Conservation (phyloP, 129 eudicot species). For the Escallonia rubra region DNA sequence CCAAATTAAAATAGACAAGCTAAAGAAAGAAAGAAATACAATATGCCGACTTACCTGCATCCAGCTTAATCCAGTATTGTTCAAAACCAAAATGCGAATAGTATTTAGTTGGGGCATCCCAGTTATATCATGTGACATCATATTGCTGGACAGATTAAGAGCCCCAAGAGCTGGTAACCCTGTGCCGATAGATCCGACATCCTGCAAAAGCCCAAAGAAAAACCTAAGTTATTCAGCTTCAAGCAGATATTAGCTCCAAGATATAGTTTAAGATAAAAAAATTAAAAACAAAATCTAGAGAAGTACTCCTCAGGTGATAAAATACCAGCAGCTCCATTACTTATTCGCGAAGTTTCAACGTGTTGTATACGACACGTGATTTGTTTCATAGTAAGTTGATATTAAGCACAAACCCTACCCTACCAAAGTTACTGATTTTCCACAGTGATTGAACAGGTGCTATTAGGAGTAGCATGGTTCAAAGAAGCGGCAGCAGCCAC, state of each 20-base stretch:
- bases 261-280: background rate
- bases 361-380: no score
- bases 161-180: slow-evolving; percentile 63
- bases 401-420: no score
- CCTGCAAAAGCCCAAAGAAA: slow-evolving; percentile 44
- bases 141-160: slow-evolving; percentile 66
- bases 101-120: slow-evolving; percentile 44
- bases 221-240: slow-evolving; percentile 11
- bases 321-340: no score
- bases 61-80: slow-evolving; percentile 75
- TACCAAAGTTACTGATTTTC: no score
- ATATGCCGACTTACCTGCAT: slow-evolving; percentile 39
- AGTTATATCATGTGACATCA: slow-evolving; percentile 43
- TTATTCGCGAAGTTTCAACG: no score
- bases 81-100: slow-evolving; percentile 71
- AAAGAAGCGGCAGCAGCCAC: no score
- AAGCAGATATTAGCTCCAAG: background rate
- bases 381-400: no score
- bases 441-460: no score
- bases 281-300: background rate
- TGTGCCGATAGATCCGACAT: slow-evolving; percentile 62
- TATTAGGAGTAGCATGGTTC: no score
- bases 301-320: no score
- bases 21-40: slow-evolving; percentile 6
- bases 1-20: background rate